Conservation (phyloP, 2,329 filamentous ascomycete species). For the Colletotrichum higginsianum region DNA sequence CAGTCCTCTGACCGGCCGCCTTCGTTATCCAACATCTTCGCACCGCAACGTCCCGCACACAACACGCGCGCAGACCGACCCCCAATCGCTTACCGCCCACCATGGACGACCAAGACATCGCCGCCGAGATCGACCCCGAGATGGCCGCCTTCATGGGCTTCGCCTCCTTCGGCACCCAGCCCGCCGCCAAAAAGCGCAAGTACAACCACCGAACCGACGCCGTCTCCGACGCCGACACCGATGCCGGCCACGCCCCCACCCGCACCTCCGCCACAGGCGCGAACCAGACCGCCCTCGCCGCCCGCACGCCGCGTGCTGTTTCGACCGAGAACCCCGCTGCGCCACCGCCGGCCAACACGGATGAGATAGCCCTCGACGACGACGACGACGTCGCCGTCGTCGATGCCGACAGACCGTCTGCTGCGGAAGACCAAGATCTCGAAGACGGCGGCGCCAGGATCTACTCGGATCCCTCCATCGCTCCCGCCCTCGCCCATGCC, state of each 20-base stretch:
- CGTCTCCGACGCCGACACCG: constrained; percentile 56
- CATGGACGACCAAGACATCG: constrained; percentile 44
- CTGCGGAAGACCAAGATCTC: constrained; percentile 20
- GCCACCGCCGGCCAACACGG: constrained; percentile 50
- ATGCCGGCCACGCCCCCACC: constrained; percentile 48
- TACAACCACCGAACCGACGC: constrained; percentile 72
- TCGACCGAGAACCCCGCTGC: constrained; percentile 25
- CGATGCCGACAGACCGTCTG: constrained; percentile 49
- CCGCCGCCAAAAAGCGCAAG: constrained; percentile 75
- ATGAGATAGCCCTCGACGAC: constrained; percentile 63
- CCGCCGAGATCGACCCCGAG: constrained; percentile 47
- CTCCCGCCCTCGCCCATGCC: constrained; percentile 40
- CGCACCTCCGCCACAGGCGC: constrained; percentile 50
- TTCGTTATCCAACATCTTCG: neutral
- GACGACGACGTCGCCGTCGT: constrained; percentile 60
- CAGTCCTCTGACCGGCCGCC: neutral
- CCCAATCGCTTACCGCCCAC: constrained; percentile 8
- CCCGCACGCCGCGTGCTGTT: constrained; percentile 39
- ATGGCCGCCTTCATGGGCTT: constrained; percentile 82
- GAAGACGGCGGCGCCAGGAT: constrained; percentile 29
- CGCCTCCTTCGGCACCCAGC: constrained; percentile 75
- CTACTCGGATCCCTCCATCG: constrained; percentile 27
- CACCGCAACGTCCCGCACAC: neutral
- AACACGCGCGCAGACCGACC: neutral
- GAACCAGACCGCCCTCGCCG: constrained; percentile 57